Conservation (phyloP, 352 stramenopile species). For the Plasmopara muralis region DNA sequence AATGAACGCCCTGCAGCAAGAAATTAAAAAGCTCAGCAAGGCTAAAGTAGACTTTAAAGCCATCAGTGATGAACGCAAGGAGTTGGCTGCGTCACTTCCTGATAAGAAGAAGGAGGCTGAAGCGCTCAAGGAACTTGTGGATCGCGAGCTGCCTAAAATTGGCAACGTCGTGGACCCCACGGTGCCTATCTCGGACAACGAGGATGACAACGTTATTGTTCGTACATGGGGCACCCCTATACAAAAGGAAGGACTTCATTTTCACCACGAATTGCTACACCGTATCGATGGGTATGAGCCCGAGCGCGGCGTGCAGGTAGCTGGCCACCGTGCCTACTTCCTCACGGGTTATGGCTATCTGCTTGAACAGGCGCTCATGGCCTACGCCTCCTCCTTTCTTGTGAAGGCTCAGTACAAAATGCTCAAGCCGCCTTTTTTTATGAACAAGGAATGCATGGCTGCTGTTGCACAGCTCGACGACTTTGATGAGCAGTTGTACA, state of each 20-base stretch:
- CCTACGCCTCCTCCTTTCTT: conserved; percentile 97
- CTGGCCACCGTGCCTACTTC: conserved; percentile 98
- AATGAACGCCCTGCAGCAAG: conserved; percentile 76
- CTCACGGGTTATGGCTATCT: conserved; percentile 97
- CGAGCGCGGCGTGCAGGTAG: conserved; percentile 91
- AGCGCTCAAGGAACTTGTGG: conserved; percentile 62
- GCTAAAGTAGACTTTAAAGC: conserved; percentile 83
- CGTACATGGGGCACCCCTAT: conserved; percentile 67
- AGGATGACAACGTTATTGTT: conserved; percentile 95
- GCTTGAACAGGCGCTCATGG: conserved; percentile 99
- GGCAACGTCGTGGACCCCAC: conserved; percentile 96
- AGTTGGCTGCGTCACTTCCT: conserved; percentile 51
- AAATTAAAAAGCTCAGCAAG: conserved; percentile 87
- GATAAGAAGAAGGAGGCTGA: conserved; percentile 79
- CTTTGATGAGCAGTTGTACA: conserved; percentile 99
- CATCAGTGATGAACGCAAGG: conserved; percentile 76
- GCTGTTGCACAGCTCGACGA: conserved; percentile 98
- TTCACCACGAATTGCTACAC: conserved; percentile 95
- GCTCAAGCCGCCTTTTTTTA: conserved; percentile 99
- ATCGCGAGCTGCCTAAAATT: conserved; percentile 86
- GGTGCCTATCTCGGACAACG: conserved; percentile 94
- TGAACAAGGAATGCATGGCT: conserved; percentile 99
- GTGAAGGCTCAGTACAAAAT: conserved; percentile 94
- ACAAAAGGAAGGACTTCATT: conserved; percentile 83
- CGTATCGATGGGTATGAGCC: conserved; percentile 99